phyloP scores from a whole-genome alignment of 345 rosid species.

The Brassica incana region DNA sequence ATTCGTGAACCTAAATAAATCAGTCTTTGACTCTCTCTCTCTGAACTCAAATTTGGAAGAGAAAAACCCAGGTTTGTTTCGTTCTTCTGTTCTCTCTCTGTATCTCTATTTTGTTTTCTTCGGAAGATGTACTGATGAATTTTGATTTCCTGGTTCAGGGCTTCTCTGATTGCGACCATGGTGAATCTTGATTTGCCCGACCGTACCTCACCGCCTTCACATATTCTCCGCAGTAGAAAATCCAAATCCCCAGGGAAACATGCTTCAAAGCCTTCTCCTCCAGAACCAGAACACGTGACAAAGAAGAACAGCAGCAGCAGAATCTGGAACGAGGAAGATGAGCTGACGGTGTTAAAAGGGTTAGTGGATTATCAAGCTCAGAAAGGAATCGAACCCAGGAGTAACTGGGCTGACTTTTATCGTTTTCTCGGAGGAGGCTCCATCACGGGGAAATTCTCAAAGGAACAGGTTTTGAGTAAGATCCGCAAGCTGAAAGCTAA shows the following conservation, averaged over 20 bases:
- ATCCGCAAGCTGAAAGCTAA: neutral
- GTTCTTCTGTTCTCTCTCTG: neutral
- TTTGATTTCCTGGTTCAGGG: neutral
- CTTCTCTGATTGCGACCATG: neutral
- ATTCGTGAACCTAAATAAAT: too few species aligned
- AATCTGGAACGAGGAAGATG: slow-evolving; percentile 11
- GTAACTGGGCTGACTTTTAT: neutral
- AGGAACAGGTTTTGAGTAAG: neutral
- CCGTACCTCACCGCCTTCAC: neutral
- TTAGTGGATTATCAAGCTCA: neutral
- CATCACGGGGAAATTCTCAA: neutral
- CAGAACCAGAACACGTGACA: neutral
- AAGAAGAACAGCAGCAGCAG: neutral
- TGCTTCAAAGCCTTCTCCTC: neutral
- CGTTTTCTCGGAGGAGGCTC: neutral
- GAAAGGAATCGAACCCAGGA: neutral
- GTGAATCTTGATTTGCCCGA: slow-evolving; percentile 21
- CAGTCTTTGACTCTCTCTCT: neutral
- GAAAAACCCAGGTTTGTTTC: neutral
- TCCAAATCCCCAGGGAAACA: neutral
- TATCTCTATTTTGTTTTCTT: neutral
- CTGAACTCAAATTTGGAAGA: neutral
- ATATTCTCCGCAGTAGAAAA: neutral
- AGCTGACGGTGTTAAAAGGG: neutral
- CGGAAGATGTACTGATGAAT: neutral